Conservation (phyloP, 176 grass and related monocot species). For the Ampelocalamus luodianensis region DNA sequence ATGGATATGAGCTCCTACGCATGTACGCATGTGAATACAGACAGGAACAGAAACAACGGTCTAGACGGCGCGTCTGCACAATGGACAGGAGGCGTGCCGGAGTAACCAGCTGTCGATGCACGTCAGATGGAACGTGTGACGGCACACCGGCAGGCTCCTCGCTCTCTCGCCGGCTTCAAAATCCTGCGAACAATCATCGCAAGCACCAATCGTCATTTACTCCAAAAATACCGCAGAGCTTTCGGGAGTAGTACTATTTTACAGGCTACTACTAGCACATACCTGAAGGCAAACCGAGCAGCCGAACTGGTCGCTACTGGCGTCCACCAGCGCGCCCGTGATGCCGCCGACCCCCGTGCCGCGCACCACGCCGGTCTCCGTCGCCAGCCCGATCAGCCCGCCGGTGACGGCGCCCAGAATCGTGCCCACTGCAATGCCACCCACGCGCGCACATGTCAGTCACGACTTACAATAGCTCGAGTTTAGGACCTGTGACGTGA, state of each 20-base stretch:
- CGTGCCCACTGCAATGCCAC: constrained; percentile 47
- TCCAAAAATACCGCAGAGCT: background rate
- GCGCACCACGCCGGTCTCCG: constrained; percentile 65
- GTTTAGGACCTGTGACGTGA: background rate
- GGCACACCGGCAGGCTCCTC: constrained; percentile 56
- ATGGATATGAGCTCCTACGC: constrained; percentile 27
- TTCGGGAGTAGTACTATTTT: background rate
- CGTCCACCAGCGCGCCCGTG: constrained; percentile 42
- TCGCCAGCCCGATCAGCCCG: constrained; percentile 64
- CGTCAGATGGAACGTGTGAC: constrained; percentile 60
- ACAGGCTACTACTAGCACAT: background rate
- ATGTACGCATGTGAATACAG: background rate
- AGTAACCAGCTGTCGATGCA: constrained; percentile 74
- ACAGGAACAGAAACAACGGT: background rate
- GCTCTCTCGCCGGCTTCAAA: constrained; percentile 56
- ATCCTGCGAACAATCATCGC: constrained; percentile 44
- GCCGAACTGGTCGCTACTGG: background rate
- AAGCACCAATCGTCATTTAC: background rate
- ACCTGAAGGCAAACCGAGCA: background rate
- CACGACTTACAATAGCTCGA: background rate
- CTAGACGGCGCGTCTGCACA: constrained; percentile 57
- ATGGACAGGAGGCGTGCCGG: constrained; percentile 59
- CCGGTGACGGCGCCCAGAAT: constrained; percentile 63
- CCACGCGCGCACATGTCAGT: background rate
- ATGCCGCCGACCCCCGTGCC: constrained; percentile 58